phyloP scores from a whole-genome alignment of 2,329 filamentous ascomycete species.

The Coniochaeta ligniaria region DNA sequence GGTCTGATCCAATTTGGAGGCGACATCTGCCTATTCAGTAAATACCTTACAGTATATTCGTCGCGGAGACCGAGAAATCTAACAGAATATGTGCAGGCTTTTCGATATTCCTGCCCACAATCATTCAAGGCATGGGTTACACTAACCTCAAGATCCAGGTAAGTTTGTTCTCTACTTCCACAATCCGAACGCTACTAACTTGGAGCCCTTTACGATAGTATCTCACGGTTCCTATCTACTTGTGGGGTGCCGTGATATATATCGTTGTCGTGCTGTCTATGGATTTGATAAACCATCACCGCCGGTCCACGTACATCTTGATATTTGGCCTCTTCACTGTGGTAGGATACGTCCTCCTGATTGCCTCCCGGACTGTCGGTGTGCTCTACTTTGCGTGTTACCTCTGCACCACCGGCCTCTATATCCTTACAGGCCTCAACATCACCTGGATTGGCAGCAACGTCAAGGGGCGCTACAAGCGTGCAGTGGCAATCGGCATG shows the following conservation, averaged over 20 bases:
- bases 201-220: conserved; percentile 41
- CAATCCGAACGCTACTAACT: too few species aligned
- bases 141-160: conserved; percentile 30
- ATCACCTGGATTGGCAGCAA: conserved; percentile 79
- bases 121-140: conserved; percentile 54
- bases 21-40: conserved; percentile 46
- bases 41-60: too few species aligned
- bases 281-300: conserved; percentile 46
- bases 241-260: conserved; percentile 55
- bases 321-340: conserved; percentile 31
- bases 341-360: conserved; percentile 49
- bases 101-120: conserved; percentile 56
- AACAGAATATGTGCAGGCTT: conserved; percentile 15
- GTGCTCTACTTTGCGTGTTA: conserved; percentile 71
- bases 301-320: too few species aligned
- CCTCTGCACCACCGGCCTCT: conserved; percentile 69
- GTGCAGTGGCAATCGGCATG: conserved; percentile 56
- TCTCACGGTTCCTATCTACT: conserved; percentile 53
- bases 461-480: conserved; percentile 58
- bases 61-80: too few species aligned
- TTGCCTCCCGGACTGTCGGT: conserved; percentile 46
- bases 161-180: too few species aligned
- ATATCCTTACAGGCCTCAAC: conserved; percentile 70
- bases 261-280: conserved; percentile 47
- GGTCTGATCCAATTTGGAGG: conserved; percentile 20